Conservation (phyloP, 345 rosid species). For the Xanthoceras sorbifolium region DNA sequence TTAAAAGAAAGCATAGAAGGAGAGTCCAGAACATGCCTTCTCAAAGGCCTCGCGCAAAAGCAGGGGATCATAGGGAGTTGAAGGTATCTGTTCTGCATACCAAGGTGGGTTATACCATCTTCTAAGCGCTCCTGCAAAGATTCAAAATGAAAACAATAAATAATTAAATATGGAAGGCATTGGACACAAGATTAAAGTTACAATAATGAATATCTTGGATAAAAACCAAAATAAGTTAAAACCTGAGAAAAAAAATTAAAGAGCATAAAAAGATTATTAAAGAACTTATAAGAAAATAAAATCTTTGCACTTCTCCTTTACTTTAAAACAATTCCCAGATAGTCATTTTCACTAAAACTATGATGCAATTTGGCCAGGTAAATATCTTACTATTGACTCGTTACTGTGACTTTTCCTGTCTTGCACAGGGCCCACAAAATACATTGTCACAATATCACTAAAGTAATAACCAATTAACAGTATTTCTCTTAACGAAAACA, state of each 20-base stretch:
- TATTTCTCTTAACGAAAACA: constrained; percentile 8
- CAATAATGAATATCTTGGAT: background rate
- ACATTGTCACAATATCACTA: background rate
- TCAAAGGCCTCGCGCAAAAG: constrained; percentile 59
- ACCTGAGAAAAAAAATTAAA: background rate
- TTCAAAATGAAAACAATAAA: constrained; percentile 9
- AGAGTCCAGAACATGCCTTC: constrained; percentile 48
- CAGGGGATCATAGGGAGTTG: constrained; percentile 61
- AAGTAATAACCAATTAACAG: background rate
- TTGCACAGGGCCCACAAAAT: background rate
- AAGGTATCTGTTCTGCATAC: constrained; percentile 68
- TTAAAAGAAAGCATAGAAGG: constrained; percentile 7
- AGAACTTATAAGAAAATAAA: background rate
- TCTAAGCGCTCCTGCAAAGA: constrained; percentile 59
- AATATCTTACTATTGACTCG: background rate
- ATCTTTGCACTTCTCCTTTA: background rate
- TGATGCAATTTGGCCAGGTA: background rate
- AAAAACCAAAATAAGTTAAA: background rate
- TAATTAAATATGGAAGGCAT: background rate
- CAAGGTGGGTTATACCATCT: constrained; percentile 86
- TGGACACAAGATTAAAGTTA: constrained; percentile 18
- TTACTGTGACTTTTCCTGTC: background rate
- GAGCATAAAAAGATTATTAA: background rate
- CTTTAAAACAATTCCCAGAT: background rate
- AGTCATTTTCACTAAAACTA: background rate